Percentiles rank a stretch among this genome's conserved stretches.
These are phyloP conservation scores for Blastomyces parvus DNA, from an alignment of 2,329 filamentous ascomycete species.

Conservation along the genomic window DNA sequence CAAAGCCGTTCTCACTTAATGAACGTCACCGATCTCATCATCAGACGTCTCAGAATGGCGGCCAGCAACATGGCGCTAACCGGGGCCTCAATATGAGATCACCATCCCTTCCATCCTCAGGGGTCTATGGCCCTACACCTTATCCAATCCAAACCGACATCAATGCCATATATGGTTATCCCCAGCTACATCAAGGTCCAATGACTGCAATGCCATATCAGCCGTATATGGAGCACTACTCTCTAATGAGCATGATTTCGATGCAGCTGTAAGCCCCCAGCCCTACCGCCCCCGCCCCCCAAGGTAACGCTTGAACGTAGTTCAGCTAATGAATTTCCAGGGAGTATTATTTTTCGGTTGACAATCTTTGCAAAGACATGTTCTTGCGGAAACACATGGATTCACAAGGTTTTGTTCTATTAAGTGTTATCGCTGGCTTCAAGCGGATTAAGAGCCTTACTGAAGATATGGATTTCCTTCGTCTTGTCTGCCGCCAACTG, in stretches of 20 bases:
- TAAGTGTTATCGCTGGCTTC: slow-evolving; percentile 74
- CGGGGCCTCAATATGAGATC: slow-evolving; percentile 48
- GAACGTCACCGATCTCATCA: slow-evolving; percentile 37
- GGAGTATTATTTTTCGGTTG: slow-evolving; percentile 94
- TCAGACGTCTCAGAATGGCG: slow-evolving; percentile 28
- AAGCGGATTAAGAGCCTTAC: slow-evolving; percentile 69
- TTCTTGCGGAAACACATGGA: slow-evolving; percentile 90
- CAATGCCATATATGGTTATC: slow-evolving; percentile 49
- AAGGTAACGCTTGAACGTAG: too few relatives aligned
- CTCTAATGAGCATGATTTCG: slow-evolving; percentile 49
- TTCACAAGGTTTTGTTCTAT: slow-evolving; percentile 77
- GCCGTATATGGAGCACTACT: slow-evolving; percentile 49
- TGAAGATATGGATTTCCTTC: slow-evolving; percentile 62
- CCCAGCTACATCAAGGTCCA: slow-evolving; percentile 41
- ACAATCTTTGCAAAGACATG: slow-evolving; percentile 89
- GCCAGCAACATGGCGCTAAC: slow-evolving; percentile 33
- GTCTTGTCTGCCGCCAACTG: slow-evolving; percentile 64
- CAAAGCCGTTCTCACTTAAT: slow-evolving; percentile 33
- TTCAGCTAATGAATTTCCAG: slow-evolving; percentile 31
- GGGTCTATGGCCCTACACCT: slow-evolving; percentile 39
- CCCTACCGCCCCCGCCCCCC: too few relatives aligned
- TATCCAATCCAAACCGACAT: slow-evolving; percentile 38
- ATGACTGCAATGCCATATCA: slow-evolving; percentile 52
- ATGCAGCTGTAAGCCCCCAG: slow-evolving; percentile 45
- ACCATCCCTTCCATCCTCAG: slow-evolving; percentile 51